Evolutionary conservation across 106 monocot genomes (phyloP).

Genomic region (Dioscorea alata): DNA sequence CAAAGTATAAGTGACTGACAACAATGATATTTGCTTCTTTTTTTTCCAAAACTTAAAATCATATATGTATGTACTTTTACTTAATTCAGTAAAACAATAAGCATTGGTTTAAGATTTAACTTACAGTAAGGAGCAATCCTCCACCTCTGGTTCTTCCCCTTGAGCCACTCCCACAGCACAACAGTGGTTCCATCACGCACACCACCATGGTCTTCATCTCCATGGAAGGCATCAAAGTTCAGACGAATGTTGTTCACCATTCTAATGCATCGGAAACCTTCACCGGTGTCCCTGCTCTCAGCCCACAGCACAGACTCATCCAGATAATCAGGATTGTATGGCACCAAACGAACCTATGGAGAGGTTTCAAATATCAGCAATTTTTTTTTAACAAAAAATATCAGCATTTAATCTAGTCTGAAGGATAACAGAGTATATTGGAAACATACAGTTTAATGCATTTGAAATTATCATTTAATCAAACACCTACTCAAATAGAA

Average conservation of each 20-base stretch:
- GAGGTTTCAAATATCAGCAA: not conserved
- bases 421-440: no score
- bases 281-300: slow-evolving; percentile 25
- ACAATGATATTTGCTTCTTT: no score
- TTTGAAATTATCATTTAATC: no score
- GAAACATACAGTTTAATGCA: no score
- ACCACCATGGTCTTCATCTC: slow-evolving; percentile 13
- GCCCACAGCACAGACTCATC: slow-evolving; percentile 41
- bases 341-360: slow-evolving; percentile 16
- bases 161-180: slow-evolving; percentile 14
- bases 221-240: slow-evolving; percentile 17
- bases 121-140: slow-evolving; percentile 14
- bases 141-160: slow-evolving; percentile 13
- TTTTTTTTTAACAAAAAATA: not conserved
- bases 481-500: no score
- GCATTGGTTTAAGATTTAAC: not conserved
- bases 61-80: no score
- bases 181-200: slow-evolving; percentile 15
- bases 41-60: no score
- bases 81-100: no score
- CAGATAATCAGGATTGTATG: slow-evolving; percentile 26
- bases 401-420: not conserved
- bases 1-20: no score
- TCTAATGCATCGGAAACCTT: slow-evolving; percentile 7
- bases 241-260: slow-evolving; percentile 18